These are phyloP conservation scores for Microbotryomycetes sp. DNA, from an alignment of 1,284 basidiomycete species.

Conservation along the genomic window DNA sequence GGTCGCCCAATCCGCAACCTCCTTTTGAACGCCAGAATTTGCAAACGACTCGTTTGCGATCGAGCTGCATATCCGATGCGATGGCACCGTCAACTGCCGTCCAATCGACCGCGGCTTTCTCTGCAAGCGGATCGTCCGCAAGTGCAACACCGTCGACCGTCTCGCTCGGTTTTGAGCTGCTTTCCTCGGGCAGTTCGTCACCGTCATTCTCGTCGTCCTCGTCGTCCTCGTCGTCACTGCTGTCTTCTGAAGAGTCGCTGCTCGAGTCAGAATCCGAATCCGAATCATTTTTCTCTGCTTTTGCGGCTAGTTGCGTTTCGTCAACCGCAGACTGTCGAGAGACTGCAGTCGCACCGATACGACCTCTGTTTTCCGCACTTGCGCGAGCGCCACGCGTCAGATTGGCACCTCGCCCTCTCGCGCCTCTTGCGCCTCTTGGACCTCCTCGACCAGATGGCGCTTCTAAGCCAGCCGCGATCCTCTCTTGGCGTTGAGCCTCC, in stretches of 20 bases:
- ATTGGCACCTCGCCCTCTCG: not conserved
- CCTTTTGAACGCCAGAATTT: conserved; percentile 17
- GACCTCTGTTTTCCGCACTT: not conserved
- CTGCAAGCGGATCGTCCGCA: too few relatives aligned
- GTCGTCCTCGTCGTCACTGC: not conserved
- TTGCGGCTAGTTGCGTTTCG: conserved; percentile 13
- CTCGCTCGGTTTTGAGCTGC: conserved; percentile 2
- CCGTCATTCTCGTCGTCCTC: conserved; percentile 3
- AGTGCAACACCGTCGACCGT: not conserved
- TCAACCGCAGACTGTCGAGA: conserved; percentile 3
- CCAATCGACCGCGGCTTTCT: too few relatives aligned
- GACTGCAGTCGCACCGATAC: not conserved
- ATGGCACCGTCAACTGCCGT: too few relatives aligned
- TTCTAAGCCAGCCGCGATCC: conserved; percentile 53
- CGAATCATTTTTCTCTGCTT: conserved; percentile 2
- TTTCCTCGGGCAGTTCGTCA: conserved; percentile 12
- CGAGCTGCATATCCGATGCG: too few relatives aligned
- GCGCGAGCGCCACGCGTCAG: not conserved
- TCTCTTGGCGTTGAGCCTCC: conserved; percentile 63
- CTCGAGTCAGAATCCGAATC: not conserved
- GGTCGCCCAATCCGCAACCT: conserved; percentile 13
- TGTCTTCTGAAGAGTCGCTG: not conserved
- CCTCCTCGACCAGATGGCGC: conserved; percentile 34
- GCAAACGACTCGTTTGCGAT: conserved; percentile 18
- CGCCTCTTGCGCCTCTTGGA: conserved; percentile 29